Conservation (phyloP, 495 filamentous ascomycete species). For the Beverwykella pulmonaria region DNA sequence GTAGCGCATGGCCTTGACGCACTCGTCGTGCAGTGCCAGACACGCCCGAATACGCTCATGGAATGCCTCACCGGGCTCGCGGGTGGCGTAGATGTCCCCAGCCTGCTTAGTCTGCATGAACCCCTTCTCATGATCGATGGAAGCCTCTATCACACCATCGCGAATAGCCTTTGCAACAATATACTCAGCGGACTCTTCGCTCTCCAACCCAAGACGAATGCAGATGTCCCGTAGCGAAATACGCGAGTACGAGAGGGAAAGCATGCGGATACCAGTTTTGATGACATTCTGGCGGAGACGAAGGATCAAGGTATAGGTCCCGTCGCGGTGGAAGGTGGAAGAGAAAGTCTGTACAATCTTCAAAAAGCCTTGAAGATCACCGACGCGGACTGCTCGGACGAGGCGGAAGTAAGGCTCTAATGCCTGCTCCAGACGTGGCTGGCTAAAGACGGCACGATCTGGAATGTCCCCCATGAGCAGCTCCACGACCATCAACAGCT, state of each 20-base stretch:
- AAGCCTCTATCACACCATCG: slow-evolving; percentile 96
- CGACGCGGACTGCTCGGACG: slow-evolving; percentile 91
- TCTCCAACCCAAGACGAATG: slow-evolving; percentile 86
- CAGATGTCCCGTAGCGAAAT: slow-evolving; percentile 98
- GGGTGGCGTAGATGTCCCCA: slow-evolving; percentile 91
- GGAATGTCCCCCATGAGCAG: slow-evolving; percentile 98
- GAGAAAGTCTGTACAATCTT: slow-evolving; percentile 77
- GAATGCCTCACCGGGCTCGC: slow-evolving; percentile 94
- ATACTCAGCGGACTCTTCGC: slow-evolving; percentile 95
- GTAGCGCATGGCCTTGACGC: slow-evolving; percentile 98
- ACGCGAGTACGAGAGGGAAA: slow-evolving; percentile 94
- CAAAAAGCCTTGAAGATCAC: slow-evolving; percentile 89
- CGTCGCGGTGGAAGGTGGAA: slow-evolving; percentile 84
- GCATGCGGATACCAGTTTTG: slow-evolving; percentile 98
- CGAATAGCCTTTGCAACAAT: slow-evolving; percentile 98
- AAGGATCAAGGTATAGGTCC: slow-evolving; percentile 92
- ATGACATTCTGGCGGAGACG: slow-evolving; percentile 97
- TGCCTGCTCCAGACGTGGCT: slow-evolving; percentile 78
- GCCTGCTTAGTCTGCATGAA: slow-evolving; percentile 99
- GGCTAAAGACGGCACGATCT: slow-evolving; percentile 89
- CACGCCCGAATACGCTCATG: slow-evolving; percentile 93
- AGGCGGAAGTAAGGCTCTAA: slow-evolving; percentile 90
- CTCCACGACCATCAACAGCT: slow-evolving; percentile 92
- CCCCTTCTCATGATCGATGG: slow-evolving; percentile 87
- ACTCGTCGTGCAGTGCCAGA: slow-evolving; percentile 90